Base-by-base conservation (phyloP, 345 rosid genomes). In the Arabis alpina region DNA sequence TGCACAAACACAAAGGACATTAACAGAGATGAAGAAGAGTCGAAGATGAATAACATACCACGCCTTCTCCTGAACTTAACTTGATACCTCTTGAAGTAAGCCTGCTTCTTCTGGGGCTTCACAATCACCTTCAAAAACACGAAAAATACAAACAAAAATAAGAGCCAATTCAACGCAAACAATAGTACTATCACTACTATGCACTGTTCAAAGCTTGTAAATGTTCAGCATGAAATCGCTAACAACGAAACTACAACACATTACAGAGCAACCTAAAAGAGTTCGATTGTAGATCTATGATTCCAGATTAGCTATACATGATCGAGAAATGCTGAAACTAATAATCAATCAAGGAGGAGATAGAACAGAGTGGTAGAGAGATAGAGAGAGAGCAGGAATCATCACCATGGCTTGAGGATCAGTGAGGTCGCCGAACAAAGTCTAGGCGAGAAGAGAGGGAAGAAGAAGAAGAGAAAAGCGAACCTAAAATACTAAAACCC, bases 101-200 rank as follows among this genome's bases (percentile, higher is more conserved):
- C 81, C 41, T 47, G 79, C 0, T 75, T 11, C 71, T 81, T 86
- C 43, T 81, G 84, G 25, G 87, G 72, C 59, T 78, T 82, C 56
- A 79, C 83, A 55, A 56, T 76, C n/a, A 49, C 82, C 91, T 86
- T 73, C 1, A 55, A 34, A 19, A 1, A 34, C 1, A 71, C 44
- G 51, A 61, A 25, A 41, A 32, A 32, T 5, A 6, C 4, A 2
- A 5, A 30, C 8, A 37, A 44, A 43, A 45, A 61, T 25, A 32
- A 45, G 51, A 14, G 9, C 27, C 27, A 24, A 28, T 49, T n/a
- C 10, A 56, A 49, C 10, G 24, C 10, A 45, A 48, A 30, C 13
- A 39, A 55, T 11, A 39, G 1, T 13, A 12, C 10, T 19, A 19
- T 19, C 23, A 19, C 23, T 19, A 19, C 23, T 19, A 19, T 19